A percentile compares a stretch with the other conserved stretches of the same genome.
Conservation (phyloP, 768 basidiomycete species). For the Leccinum fibrillosum region DNA sequence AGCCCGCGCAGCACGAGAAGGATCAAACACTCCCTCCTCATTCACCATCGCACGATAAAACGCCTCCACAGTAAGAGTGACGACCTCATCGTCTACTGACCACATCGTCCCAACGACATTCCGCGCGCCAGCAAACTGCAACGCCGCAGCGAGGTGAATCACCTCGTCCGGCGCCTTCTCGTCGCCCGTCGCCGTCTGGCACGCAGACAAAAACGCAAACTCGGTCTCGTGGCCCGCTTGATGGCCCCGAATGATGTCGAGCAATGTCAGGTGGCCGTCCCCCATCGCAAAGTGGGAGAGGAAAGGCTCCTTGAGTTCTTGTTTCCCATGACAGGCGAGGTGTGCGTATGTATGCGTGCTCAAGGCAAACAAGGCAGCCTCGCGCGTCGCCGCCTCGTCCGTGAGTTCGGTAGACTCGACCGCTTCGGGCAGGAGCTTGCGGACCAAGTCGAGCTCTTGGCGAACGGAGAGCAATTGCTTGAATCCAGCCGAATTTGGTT, state of each 20-base stretch:
- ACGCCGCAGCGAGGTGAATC: conserved; percentile 30
- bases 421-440: conserved; percentile 4
- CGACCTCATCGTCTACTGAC: conserved; percentile 25
- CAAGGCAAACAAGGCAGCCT: conserved; percentile 8
- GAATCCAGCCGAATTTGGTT: conserved; percentile 12
- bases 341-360: conserved; percentile 21
- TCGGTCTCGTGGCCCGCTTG: conserved; percentile 11
- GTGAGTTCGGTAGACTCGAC: conserved; percentile 10
- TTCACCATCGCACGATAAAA: conserved; percentile 21
- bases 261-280: conserved; percentile 19
- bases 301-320: conserved; percentile 12
- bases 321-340: conserved; percentile 28
- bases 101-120: conserved; percentile 33
- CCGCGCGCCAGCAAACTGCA: conserved; percentile 27
- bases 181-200: conserved; percentile 28
- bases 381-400: conserved; percentile 12
- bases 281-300: conserved; percentile 19
- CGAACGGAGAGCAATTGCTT: background rate
- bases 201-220: conserved; percentile 32
- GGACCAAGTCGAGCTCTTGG: conserved; percentile 15
- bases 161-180: conserved; percentile 23
- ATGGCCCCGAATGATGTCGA: conserved; percentile 18
- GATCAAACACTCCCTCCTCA: conserved; percentile 14
- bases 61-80: conserved; percentile 8
- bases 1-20: conserved; percentile 14